phyloP scores from a whole-genome alignment of 148 eudicot genomes.

The Camellia japonica region DNA sequence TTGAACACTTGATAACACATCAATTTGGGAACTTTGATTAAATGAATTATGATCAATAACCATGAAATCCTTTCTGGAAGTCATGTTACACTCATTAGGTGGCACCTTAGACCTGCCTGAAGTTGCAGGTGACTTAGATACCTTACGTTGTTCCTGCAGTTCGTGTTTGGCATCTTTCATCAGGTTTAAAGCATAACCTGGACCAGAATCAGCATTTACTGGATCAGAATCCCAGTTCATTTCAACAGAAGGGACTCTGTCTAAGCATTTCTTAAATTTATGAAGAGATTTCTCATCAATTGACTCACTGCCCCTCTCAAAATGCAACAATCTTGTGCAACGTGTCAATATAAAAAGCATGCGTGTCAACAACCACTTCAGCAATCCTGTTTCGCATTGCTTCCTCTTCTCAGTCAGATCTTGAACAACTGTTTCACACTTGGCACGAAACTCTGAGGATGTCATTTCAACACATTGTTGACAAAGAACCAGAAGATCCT shows the following conservation, averaged over 20 bases:
- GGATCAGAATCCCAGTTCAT: constrained; percentile 43
- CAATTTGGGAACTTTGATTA: constrained; percentile 4
- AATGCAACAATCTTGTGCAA: constrained; percentile 63
- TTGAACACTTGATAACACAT: constrained; percentile 15
- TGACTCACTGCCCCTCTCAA: constrained; percentile 52
- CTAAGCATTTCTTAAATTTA: constrained; percentile 45
- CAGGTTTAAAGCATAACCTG: constrained; percentile 14
- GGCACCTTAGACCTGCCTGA: constrained; percentile 18
- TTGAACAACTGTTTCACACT: constrained; percentile 60
- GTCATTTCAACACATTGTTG: constrained; percentile 43
- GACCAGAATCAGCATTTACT: constrained; percentile 27
- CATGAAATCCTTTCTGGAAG: constrained; percentile 17
- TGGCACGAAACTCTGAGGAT: constrained; percentile 40
- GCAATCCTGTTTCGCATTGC: constrained; percentile 41
- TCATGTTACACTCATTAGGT: neutral
- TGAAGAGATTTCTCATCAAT: constrained; percentile 45
- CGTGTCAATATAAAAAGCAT: constrained; percentile 67
- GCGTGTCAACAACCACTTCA: constrained; percentile 58
- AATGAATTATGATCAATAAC: constrained; percentile 8
- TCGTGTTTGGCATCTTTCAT: constrained; percentile 22
- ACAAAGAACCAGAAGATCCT: constrained; percentile 48
- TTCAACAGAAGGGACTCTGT: constrained; percentile 56
- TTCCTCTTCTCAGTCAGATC: constrained; percentile 55
- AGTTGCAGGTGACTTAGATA: neutral
- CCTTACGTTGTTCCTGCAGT: constrained; percentile 15